A percentile compares a stretch with the other conserved stretches of the same genome.
Conservation (phyloP, 1,284 basidiomycete species). For the Marasmius tenuissimus region DNA sequence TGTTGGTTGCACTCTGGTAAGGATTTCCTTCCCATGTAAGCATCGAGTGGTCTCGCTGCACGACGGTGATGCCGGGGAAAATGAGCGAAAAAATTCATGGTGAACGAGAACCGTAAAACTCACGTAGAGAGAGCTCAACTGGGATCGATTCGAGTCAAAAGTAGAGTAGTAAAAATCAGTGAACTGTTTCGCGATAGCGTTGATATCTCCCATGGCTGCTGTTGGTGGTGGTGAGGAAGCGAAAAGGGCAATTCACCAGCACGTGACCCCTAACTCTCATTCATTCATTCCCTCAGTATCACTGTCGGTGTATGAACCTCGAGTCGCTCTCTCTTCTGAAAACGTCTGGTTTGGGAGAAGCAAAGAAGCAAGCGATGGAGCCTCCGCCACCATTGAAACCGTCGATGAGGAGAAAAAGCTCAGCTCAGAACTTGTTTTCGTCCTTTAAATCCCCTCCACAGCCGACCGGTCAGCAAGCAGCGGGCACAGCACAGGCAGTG, state of each 20-base stretch:
- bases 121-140: slow-evolving; percentile 72
- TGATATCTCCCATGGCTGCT: slow-evolving; percentile 69
- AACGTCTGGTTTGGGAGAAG: not conserved
- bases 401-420: slow-evolving; percentile 78
- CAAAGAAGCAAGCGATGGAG: not conserved
- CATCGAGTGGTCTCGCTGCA: slow-evolving; percentile 84
- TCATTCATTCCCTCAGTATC: not conserved
- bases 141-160: slow-evolving; percentile 63
- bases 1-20: slow-evolving; percentile 58
- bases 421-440: slow-evolving; percentile 78
- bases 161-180: slow-evolving; percentile 74
- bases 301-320: not conserved
- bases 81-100: slow-evolving; percentile 22
- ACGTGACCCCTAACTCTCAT: not conserved
- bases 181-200: slow-evolving; percentile 65
- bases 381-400: slow-evolving; percentile 40
- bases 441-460: slow-evolving; percentile 57
- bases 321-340: not conserved
- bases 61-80: slow-evolving; percentile 20
- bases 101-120: slow-evolving; percentile 31
- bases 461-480: slow-evolving; percentile 29
- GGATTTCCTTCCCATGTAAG: slow-evolving; percentile 81
- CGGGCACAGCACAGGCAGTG: slow-evolving; percentile 28
- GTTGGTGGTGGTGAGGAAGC: slow-evolving; percentile 3
- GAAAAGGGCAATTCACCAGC: not conserved